These are phyloP conservation scores for Arthrinium phaeospermum DNA, from an alignment of 2,329 filamentous ascomycete species.

Conservation along the genomic window DNA sequence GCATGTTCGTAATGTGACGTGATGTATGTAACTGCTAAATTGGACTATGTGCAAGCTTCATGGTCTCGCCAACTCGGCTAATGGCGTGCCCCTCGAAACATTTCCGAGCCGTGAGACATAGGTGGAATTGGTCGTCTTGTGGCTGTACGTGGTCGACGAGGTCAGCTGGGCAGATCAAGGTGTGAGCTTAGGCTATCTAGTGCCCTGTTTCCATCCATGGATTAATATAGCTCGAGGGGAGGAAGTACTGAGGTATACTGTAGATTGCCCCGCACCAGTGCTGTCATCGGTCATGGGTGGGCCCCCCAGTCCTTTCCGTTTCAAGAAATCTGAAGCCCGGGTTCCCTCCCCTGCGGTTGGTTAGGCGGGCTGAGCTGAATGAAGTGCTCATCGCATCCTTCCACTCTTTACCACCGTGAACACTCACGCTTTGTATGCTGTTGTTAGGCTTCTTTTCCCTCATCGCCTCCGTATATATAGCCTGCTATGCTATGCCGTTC, in stretches of 20 bases:
- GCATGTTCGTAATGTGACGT: neutral
- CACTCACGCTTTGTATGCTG: neutral
- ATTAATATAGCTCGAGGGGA: no score
- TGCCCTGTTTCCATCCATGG: neutral
- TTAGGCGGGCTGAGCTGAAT: slow-evolving; percentile 7
- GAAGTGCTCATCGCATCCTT: neutral
- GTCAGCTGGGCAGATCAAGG: neutral
- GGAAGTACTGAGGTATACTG: neutral
- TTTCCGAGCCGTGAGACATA: neutral
- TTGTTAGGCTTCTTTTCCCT: neutral
- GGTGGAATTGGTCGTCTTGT: neutral
- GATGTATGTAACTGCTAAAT: neutral
- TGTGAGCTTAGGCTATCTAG: neutral
- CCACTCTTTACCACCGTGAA: neutral
- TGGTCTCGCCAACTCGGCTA: neutral
- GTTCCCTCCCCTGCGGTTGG: neutral
- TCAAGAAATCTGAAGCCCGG: neutral
- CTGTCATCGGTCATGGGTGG: neutral
- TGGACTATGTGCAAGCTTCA: neutral
- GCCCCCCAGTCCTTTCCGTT: neutral
- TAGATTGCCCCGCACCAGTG: neutral
- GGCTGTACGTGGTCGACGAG: neutral
- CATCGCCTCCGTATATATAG: neutral
- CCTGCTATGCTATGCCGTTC: neutral
- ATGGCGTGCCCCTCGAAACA: neutral